Evolutionary conservation across 2,329 filamentous ascomycete genomes (phyloP).

Genomic region (Neurospora sp.): DNA sequence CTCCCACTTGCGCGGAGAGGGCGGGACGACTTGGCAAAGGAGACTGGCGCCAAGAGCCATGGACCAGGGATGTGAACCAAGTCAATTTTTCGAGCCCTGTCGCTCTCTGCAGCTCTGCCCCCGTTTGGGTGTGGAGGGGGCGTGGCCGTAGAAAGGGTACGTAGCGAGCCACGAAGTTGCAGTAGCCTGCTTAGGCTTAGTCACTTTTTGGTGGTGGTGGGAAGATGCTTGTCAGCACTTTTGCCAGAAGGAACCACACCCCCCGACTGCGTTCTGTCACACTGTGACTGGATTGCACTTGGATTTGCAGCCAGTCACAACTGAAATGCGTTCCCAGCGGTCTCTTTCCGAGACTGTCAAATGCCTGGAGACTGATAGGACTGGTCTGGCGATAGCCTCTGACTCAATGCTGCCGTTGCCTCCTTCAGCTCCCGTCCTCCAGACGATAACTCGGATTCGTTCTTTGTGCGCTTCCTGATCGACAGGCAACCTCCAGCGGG

Average conservation of each 20-base stretch:
- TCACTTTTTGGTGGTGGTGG: slow-evolving; percentile 3
- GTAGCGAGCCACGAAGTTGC: neutral
- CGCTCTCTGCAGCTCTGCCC: slow-evolving; percentile 1
- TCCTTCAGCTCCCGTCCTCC: neutral
- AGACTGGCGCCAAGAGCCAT: slow-evolving; percentile 2
- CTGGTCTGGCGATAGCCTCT: neutral
- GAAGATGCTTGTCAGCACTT: slow-evolving; percentile 4
- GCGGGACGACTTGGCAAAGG: slow-evolving; percentile 6
- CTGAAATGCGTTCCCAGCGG: neutral
- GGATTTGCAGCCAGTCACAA: neutral
- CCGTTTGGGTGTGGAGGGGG: slow-evolving; percentile 7
- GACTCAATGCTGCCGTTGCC: neutral
- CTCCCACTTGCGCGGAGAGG: slow-evolving; percentile 1
- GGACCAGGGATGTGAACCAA: slow-evolving; percentile 5
- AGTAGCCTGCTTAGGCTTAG: slow-evolving; percentile 8
- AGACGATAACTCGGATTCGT: neutral
- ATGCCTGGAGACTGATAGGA: neutral
- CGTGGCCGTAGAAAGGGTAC: slow-evolving; percentile 3
- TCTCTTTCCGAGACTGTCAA: neutral
- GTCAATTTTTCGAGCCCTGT: slow-evolving; percentile 5
- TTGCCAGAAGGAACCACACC: slow-evolving; percentile 8
- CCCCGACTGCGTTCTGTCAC: slow-evolving; percentile 8
- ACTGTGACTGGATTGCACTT: slow-evolving; percentile 8
- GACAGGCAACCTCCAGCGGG: neutral
- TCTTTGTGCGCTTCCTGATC: neutral